Evolutionary conservation across 306 rosid genomes (phyloP).

Genomic region (Cucurbita moschata): DNA sequence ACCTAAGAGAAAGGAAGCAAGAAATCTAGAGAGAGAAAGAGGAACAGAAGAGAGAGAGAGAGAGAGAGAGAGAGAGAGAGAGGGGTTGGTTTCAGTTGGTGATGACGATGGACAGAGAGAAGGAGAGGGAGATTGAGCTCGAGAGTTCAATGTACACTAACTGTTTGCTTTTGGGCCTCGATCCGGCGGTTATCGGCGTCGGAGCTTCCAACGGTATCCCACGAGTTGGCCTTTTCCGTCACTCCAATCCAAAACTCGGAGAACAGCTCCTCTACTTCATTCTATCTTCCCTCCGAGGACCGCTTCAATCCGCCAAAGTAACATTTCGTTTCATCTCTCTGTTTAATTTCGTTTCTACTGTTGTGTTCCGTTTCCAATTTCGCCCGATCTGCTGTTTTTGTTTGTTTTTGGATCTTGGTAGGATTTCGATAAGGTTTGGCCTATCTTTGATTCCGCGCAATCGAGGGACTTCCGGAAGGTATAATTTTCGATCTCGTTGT

Average conservation of each 20-base stretch:
- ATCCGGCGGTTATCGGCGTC: conserved; percentile 84
- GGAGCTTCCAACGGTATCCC: conserved; percentile 74
- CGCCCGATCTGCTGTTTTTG: conserved; percentile 12
- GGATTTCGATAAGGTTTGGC: conserved; percentile 99
- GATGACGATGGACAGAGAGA: conserved; percentile 99
- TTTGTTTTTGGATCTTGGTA: conserved; percentile 22
- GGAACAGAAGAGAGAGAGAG: neutral
- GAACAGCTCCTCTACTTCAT: conserved; percentile 95
- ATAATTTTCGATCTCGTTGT: neutral
- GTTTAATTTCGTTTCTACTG: neutral
- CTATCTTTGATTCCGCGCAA: conserved; percentile 92
- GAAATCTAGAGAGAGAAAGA: neutral
- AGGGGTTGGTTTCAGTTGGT: conserved; percentile 10
- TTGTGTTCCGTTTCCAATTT: neutral
- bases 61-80: neutral
- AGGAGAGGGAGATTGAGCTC: conserved; percentile 95
- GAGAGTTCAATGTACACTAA: conserved; percentile 99
- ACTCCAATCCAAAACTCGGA: conserved; percentile 93
- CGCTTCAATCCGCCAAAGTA: conserved; percentile 87
- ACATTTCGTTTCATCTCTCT: neutral
- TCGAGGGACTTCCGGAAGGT: conserved; percentile 96
- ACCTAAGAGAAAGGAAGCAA: neutral
- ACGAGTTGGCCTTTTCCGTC: conserved; percentile 92
- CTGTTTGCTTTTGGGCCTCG: conserved; percentile 87
- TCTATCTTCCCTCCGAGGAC: conserved; percentile 88